Evolutionary conservation across 2,329 filamentous ascomycete genomes (phyloP), one percentile per base, ranked within the genome.

Genomic region (Sarocladiaceae sp.): DNA sequence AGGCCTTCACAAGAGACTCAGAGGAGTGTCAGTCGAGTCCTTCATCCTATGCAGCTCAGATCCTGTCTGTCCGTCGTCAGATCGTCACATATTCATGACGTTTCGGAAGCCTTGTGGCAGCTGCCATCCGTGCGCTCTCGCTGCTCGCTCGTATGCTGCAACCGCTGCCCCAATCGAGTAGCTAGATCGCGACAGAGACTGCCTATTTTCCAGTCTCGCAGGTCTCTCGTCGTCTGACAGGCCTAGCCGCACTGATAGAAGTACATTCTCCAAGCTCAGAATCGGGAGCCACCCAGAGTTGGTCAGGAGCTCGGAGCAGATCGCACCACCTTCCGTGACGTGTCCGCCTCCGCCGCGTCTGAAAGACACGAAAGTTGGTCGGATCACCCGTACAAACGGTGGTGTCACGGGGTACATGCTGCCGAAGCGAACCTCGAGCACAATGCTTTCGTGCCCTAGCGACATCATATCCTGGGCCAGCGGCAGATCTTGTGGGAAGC

Each of bases 231-330:
- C 66, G 40, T 74, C 83, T 45, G 72, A 79, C 12, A 95, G 76
- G 0, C 87, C 87, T 65, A 94, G 66, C 18, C 85, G 82, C 19
- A 96, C 82, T 60, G 94, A 86, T 20, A 95, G 60, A 12, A 96
- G 66, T 3, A 95, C 81, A 43, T 80, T 83, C 58, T 95, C 89
- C 51, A 95, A 81, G 15, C 77, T 80, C 42, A 74, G 78, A 1
- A 76, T 81, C 0, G 85, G 80, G 18, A 74, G 80, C 90, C 90
- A 96, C 20, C 89, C 90, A 6, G 79, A 78, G 60, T 83, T 88
- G 1, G 89, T 95, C 49, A 95, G 72, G 4, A 93, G 72, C 62
- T 93, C 83, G 80, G 94, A 90, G 61, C 78, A 81, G 65, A 96
- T 78, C 1, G 89, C 86, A 2, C 90, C 90, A 19, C 90, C 90